phyloP scores from a whole-genome alignment of 2,329 filamentous ascomycete species.

The Berkeleyomyces rouxiae region DNA sequence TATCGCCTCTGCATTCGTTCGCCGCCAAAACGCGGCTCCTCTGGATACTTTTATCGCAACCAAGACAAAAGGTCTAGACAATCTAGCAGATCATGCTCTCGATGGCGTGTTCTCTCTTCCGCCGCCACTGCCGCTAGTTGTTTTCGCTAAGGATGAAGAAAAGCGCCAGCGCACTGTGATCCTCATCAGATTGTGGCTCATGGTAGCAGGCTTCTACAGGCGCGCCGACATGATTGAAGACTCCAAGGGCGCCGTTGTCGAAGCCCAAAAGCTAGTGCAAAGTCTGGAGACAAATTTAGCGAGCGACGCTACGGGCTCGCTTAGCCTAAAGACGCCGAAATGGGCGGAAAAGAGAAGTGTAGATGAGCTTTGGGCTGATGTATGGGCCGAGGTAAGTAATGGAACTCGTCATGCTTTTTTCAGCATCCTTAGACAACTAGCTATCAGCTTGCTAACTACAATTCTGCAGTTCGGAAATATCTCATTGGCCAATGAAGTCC shows the following conservation, averaged over 20 bases:
- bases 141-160: slow-evolving; percentile 38
- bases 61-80: slow-evolving; percentile 24
- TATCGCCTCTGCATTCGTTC: slow-evolving; percentile 27
- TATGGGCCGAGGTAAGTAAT: slow-evolving; percentile 57
- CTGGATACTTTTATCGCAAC: slow-evolving; percentile 30
- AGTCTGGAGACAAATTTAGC: slow-evolving; percentile 50
- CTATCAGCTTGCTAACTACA: slow-evolving; percentile 18
- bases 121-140: slow-evolving; percentile 33
- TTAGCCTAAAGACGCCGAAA: slow-evolving; percentile 44
- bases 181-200: slow-evolving; percentile 71
- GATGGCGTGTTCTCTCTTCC: slow-evolving; percentile 29
- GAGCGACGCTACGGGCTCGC: slow-evolving; percentile 43
- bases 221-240: slow-evolving; percentile 68
- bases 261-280: slow-evolving; percentile 63
- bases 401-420: background rate
- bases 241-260: slow-evolving; percentile 58
- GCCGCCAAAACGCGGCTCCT: slow-evolving; percentile 27
- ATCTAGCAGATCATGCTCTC: slow-evolving; percentile 23
- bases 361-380: slow-evolving; percentile 71
- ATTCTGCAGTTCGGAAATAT: slow-evolving; percentile 47
- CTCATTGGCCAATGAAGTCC: slow-evolving; percentile 40
- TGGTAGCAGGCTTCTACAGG: slow-evolving; percentile 76
- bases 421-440: background rate
- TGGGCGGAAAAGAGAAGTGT: slow-evolving; percentile 73
- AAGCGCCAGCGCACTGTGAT: slow-evolving; percentile 33